Evolutionary conservation across 257 asterid genomes (phyloP).

Genomic region (Apocynum venetum): DNA sequence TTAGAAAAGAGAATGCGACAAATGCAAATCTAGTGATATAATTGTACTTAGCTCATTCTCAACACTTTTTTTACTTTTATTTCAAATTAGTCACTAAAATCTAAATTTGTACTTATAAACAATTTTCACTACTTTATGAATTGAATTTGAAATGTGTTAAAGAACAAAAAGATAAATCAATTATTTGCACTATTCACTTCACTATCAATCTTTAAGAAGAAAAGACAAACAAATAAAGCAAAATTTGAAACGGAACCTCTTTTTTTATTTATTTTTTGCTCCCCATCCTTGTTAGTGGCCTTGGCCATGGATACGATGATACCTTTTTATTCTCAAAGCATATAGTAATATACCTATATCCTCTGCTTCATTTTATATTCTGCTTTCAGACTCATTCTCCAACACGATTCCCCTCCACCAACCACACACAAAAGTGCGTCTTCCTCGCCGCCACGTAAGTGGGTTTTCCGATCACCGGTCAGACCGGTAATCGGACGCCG

Average conservation of each 20-base stretch:
- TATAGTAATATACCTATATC: neutral
- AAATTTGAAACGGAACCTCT: neutral
- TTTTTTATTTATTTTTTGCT: no score
- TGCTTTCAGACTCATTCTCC: neutral
- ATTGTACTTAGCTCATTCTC: no score
- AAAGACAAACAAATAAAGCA: neutral
- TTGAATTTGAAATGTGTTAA: no score
- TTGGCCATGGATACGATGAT: neutral
- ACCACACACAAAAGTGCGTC: neutral
- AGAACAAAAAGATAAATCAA: neutral
- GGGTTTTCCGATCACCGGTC: slow-evolving; percentile 7
- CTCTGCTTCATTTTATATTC: neutral
- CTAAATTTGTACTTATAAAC: neutral
- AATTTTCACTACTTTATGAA: neutral
- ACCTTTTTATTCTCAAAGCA: neutral
- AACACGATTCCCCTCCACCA: neutral
- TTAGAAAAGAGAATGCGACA: no score
- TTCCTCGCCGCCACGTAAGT: neutral
- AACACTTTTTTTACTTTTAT: no score
- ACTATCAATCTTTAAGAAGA: no score
- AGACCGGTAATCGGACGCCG: slow-evolving; percentile 6
- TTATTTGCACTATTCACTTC: neutral
- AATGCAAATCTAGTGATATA: no score
- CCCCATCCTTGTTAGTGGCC: neutral
- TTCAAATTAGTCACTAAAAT: neutral